These are phyloP conservation scores for Saxophila tyrrhenica DNA, from an alignment of 495 filamentous ascomycete genomes.

Conservation along the genomic window DNA sequence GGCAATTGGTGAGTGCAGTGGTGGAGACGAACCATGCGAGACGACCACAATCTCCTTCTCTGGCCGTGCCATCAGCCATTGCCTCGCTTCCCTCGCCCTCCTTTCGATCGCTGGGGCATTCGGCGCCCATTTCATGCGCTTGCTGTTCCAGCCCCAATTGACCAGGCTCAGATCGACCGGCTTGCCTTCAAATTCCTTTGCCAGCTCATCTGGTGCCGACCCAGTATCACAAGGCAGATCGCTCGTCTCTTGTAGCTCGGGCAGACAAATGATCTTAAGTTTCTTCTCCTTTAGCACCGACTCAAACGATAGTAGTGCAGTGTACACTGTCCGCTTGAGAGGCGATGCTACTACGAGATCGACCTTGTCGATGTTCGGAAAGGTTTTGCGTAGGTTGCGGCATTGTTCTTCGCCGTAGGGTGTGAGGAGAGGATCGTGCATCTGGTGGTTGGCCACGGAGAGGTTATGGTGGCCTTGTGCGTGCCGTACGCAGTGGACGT, in stretches of 20 bases:
- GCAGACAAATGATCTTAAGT: constrained; percentile 54
- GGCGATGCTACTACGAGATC: constrained; percentile 72
- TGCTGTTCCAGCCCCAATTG: constrained; percentile 51
- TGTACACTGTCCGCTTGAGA: constrained; percentile 72
- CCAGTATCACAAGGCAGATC: constrained; percentile 73
- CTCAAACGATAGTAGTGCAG: constrained; percentile 59
- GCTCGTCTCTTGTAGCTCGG: constrained; percentile 72
- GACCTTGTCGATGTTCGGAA: constrained; percentile 55
- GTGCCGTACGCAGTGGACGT: constrained; percentile 27
- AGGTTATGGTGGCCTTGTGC: constrained; percentile 75
- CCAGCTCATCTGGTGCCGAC: constrained; percentile 40
- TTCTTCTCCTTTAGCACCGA: constrained; percentile 40
- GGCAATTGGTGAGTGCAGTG: not conserved
- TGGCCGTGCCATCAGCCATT: constrained; percentile 50
- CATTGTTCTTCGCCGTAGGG: constrained; percentile 69
- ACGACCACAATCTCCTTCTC: constrained; percentile 60
- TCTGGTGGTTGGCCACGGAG: constrained; percentile 51
- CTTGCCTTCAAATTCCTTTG: constrained; percentile 45
- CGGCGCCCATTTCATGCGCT: constrained; percentile 51
- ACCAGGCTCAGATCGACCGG: constrained; percentile 55
- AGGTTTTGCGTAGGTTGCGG: constrained; percentile 43
- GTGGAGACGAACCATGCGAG: constrained; percentile 42
- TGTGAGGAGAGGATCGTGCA: constrained; percentile 72
- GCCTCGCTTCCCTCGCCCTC: constrained; percentile 53
- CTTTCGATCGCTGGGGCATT: constrained; percentile 44